Evolutionary conservation across 1,139 yeast genomes (phyloP).

Genomic region (Entelexis sorbosivorans): DNA sequence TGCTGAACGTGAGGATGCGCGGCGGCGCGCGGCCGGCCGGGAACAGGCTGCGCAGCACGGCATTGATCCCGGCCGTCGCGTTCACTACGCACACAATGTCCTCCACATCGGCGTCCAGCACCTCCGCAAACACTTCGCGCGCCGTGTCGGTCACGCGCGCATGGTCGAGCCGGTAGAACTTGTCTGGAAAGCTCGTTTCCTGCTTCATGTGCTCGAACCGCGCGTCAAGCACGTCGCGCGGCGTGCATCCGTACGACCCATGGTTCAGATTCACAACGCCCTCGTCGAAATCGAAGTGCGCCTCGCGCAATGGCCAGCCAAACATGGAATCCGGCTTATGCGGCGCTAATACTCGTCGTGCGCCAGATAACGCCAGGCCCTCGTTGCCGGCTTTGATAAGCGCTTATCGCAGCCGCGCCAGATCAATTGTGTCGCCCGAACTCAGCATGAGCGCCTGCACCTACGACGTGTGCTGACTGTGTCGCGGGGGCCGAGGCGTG

Average conservation of each 20-base stretch:
- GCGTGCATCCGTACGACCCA: slow-evolving; percentile 21
- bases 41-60: slow-evolving; percentile 47
- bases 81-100: slow-evolving; percentile 44
- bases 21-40: slow-evolving; percentile 20
- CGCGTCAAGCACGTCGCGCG: slow-evolving; percentile 18
- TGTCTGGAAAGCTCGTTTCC: slow-evolving; percentile 38
- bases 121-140: slow-evolving; percentile 32
- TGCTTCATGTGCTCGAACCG: slow-evolving; percentile 23
- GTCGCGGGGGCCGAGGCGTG: no score
- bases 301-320: slow-evolving; percentile 42
- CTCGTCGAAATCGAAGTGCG: slow-evolving; percentile 33
- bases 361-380: background rate
- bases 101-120: slow-evolving; percentile 38
- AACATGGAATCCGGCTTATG: slow-evolving; percentile 22
- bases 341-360: no score
- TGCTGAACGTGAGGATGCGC: slow-evolving; percentile 29
- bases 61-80: slow-evolving; percentile 54
- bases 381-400: background rate
- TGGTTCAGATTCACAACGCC: slow-evolving; percentile 19
- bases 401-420: background rate
- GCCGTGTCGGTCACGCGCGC: slow-evolving; percentile 12
- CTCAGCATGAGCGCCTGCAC: no score
- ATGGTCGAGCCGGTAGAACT: slow-evolving; percentile 27
- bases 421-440: background rate
- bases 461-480: no score